phyloP scores from a whole-genome alignment of 805 yeast species.

The Lipomyces kockii region DNA sequence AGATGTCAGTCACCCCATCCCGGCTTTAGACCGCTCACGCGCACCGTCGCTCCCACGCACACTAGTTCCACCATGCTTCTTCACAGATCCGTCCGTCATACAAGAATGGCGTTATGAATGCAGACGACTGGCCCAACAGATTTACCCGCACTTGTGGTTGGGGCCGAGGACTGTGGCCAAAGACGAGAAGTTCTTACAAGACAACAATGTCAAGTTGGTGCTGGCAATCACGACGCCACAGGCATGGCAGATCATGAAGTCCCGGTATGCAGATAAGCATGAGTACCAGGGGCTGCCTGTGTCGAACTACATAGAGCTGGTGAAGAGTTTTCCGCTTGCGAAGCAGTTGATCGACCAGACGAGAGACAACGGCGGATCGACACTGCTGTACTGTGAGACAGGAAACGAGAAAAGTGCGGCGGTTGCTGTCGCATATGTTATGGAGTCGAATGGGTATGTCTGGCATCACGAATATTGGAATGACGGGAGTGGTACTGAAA shows the following conservation, averaged over 20 bases:
- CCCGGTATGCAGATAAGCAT: slow-evolving; percentile 5
- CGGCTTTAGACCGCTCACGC: slow-evolving; percentile 23
- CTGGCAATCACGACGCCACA: slow-evolving; percentile 26
- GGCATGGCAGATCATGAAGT: slow-evolving; percentile 26
- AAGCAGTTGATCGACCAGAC: slow-evolving; percentile 21
- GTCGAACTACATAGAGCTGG: slow-evolving; percentile 12
- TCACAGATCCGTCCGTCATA: slow-evolving; percentile 39
- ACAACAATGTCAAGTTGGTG: slow-evolving; percentile 46
- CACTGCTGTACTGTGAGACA: slow-evolving; percentile 44
- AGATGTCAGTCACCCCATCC: slow-evolving; percentile 10
- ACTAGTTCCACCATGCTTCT: slow-evolving; percentile 42
- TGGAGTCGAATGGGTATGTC: slow-evolving; percentile 35
- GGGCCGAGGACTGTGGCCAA: slow-evolving; percentile 55
- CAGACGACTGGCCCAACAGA: slow-evolving; percentile 50
- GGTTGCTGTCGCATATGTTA: slow-evolving; percentile 43
- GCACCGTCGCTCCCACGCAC: slow-evolving; percentile 30
- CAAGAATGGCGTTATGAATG: slow-evolving; percentile 43
- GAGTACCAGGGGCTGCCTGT: slow-evolving; percentile 21
- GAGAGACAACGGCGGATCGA: slow-evolving; percentile 15
- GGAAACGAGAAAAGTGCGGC: slow-evolving; percentile 45
- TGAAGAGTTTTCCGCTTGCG: slow-evolving; percentile 24
- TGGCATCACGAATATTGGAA: neutral
- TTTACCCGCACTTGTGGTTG: slow-evolving; percentile 51
- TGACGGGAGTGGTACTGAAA: neutral
- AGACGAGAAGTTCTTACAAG: slow-evolving; percentile 47